These are phyloP conservation scores for Neospora caninum DNA, from an alignment of 169 alveolate genomes.

Conservation along the genomic window DNA sequence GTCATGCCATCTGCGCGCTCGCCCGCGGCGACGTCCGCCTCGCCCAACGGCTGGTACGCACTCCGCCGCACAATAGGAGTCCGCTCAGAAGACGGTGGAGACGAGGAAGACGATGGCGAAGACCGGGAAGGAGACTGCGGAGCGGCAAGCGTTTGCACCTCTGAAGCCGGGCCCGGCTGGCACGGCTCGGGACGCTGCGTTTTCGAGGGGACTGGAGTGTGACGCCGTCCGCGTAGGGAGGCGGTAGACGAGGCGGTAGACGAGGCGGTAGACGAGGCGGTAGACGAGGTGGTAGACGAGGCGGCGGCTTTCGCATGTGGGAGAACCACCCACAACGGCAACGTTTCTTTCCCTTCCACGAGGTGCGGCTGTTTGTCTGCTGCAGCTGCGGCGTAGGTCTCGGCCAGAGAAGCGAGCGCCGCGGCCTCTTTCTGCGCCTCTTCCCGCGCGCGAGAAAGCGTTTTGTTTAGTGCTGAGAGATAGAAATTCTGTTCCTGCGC, in stretches of 20 bases:
- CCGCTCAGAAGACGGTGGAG: not conserved
- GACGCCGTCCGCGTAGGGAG: too few species aligned
- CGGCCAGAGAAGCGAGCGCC: not conserved
- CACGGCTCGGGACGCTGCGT: not conserved
- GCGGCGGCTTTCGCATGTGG: not conserved
- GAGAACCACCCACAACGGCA: not conserved
- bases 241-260: not conserved
- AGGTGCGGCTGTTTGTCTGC: not conserved
- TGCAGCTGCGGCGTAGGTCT: not conserved
- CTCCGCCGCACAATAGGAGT: not conserved
- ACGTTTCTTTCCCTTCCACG: not conserved
- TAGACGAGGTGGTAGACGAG: not conserved
- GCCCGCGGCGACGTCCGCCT: not conserved
- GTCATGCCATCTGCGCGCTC: slow-evolving; percentile 5
- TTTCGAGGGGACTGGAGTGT: not conserved
- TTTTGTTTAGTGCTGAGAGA: slow-evolving; percentile 33
- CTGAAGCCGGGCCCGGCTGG: not conserved
- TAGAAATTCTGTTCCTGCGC: slow-evolving; percentile 72
- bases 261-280: not conserved
- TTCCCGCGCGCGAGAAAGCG: not conserved
- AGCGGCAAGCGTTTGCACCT: not conserved
- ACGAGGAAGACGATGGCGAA: not conserved
- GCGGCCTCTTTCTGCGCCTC: not conserved
- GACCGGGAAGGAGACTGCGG: not conserved
- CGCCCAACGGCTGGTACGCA: slow-evolving; percentile 23